Evolutionary conservation across 2,329 filamentous ascomycete genomes (phyloP), one percentile per base, ranked within the genome.

Genomic region (Colletotrichum neosansevieriae): DNA sequence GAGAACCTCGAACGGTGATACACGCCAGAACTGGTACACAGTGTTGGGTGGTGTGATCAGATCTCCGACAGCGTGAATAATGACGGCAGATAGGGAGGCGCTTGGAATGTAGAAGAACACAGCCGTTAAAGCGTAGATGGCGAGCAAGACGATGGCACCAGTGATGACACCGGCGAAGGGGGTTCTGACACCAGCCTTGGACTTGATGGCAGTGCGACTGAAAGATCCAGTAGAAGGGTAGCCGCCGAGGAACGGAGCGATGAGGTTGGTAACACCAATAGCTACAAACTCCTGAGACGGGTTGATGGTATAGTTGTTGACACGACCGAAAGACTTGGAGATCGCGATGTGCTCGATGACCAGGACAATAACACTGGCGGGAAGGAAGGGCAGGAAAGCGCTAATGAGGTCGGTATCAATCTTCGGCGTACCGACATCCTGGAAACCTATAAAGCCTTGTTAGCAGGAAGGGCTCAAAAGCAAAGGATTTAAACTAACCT

Each of bases 321-420:
- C 88, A 67, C 95, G 89, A 10, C 96, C 96, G 73, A 99, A 98
- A 0, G 95, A 98, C 79, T 98, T 99, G 17, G 94, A 94, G 71
- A 98, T 98, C 54, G 95, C 94, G 74, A 98, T 97, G 77, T 98
- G 95, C 80, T 98, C 96, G 70, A 98, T 97, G 40, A 98, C 85
- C 65, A 98, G 85, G n/a, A 99, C 94, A 72, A 98, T 97, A 59
- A 98, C 90, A 0, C 92, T 91, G 7, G 92, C 92, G 0, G 96
- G 96, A 4, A 98, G 83, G 71, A 98, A 86, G 49, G 84, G 83
- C 1, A 87, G 84, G 75, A 97, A 94, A 1, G 88, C 81, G 2
- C 82, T 85, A 75, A 97, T 87, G 58, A 98, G 87, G 0, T 84
- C 79, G 0, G 79, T 79, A 72, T 92, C 89, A 68, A 98, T 81